A percentile compares a stretch with the other conserved stretches of the same genome.
Conservation (phyloP, 257 asterid species). For the Solanum tacnaense region DNA sequence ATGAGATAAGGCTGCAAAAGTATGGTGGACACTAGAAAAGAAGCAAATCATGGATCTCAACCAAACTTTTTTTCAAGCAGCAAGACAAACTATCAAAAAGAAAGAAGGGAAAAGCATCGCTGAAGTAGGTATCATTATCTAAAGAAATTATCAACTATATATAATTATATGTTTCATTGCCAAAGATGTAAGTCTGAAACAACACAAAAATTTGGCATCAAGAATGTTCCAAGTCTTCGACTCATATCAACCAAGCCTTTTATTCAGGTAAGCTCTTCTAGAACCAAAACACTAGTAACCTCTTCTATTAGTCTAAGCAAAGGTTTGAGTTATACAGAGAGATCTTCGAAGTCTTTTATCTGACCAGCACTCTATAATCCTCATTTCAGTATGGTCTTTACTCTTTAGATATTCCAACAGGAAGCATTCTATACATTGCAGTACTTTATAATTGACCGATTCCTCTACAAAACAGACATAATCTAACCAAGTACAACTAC, state of each 20-base stretch:
- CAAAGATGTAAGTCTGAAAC: background rate
- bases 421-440: background rate
- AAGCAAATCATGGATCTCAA: background rate
- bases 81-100: background rate
- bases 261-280: background rate
- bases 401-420: background rate
- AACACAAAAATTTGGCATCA: background rate
- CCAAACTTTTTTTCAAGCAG: background rate
- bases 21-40: background rate
- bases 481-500: background rate
- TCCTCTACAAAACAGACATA: background rate
- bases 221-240: background rate
- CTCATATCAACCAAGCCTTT: background rate
- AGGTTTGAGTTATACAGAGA: background rate
- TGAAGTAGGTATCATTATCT: background rate
- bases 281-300: background rate
- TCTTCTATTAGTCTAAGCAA: background rate
- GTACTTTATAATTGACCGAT: background rate
- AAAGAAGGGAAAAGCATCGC: background rate
- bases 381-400: background rate
- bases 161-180: background rate
- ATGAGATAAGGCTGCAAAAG: background rate
- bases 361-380: background rate
- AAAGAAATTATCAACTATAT: background rate
- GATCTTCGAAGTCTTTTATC: background rate